phyloP scores from a whole-genome alignment of 306 rosid genomes.

The Astragalus glycyphyllos region DNA sequence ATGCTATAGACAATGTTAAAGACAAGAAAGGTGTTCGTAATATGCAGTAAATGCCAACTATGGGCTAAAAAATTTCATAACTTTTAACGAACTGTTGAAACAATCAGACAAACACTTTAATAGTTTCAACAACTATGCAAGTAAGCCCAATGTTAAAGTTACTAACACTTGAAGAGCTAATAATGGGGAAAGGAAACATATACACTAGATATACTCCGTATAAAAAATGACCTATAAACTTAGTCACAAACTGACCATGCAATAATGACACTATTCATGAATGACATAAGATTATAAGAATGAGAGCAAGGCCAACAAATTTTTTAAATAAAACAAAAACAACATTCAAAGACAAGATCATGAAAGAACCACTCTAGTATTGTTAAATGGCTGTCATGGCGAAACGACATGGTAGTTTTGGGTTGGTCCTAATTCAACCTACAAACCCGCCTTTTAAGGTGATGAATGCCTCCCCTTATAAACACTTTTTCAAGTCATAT shows the following conservation, averaged over 20 bases:
- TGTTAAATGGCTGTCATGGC: too few relatives aligned
- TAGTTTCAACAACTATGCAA: neutral
- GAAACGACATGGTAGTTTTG: too few relatives aligned
- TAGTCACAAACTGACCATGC: neutral
- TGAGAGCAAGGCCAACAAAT: neutral
- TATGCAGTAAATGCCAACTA: too few relatives aligned
- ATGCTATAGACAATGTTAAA: too few relatives aligned
- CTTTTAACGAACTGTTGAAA: too few relatives aligned
- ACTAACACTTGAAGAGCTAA: neutral
- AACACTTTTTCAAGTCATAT: too few relatives aligned
- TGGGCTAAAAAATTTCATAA: too few relatives aligned
- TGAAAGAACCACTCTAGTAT: neutral
- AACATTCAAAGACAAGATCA: neutral
- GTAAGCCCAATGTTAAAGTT: neutral
- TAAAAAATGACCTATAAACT: slow-evolving; percentile 4
- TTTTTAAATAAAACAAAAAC: neutral
- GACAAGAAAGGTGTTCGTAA: too few relatives aligned
- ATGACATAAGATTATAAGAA: slow-evolving; percentile 6
- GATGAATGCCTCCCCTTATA: too few relatives aligned
- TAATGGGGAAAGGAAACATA: neutral
- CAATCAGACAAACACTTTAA: too few relatives aligned
- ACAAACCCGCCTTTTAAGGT: too few relatives aligned
- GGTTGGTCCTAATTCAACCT: too few relatives aligned
- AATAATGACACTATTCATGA: slow-evolving; percentile 10
- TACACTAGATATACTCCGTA: slow-evolving; percentile 7